Evolutionary conservation across 2,329 filamentous ascomycete genomes (phyloP).

Genomic region (Penicillium psychrosexuale): DNA sequence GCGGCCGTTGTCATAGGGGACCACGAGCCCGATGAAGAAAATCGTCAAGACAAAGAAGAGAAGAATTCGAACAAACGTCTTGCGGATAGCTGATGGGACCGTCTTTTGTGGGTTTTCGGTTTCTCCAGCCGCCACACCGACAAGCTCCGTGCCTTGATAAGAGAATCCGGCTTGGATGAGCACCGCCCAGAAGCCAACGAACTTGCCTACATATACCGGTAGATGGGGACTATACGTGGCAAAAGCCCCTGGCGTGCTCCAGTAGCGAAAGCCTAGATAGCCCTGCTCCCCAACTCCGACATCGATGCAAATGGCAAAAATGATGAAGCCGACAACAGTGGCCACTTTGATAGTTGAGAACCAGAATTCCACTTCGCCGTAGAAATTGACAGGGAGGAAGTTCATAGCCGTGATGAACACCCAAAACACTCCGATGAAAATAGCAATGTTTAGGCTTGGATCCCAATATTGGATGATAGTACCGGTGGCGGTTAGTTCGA

Average conservation of each 20-base stretch:
- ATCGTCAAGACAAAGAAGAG: conserved; percentile 48
- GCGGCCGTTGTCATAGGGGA: conserved; percentile 60
- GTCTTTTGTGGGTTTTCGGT: conserved; percentile 67
- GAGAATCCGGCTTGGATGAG: conserved; percentile 44
- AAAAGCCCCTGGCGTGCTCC: conserved; percentile 67
- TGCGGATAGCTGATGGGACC: conserved; percentile 68
- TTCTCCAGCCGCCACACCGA: conserved; percentile 73
- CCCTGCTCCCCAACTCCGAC: conserved; percentile 67
- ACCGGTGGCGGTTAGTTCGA: conserved; percentile 70
- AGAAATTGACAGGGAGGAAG: conserved; percentile 67
- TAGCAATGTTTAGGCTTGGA: conserved; percentile 58
- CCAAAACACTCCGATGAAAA: conserved; percentile 73
- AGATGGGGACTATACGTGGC: conserved; percentile 59
- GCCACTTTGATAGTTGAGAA: conserved; percentile 73
- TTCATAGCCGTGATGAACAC: conserved; percentile 66
- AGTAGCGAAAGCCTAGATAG: conserved; percentile 72
- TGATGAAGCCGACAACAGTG: conserved; percentile 70
- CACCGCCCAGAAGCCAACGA: conserved; percentile 58
- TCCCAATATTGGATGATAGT: conserved; percentile 76
- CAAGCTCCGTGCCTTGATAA: conserved; percentile 64
- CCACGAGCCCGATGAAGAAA: conserved; percentile 67
- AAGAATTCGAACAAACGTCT: conserved; percentile 72
- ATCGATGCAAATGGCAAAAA: conserved; percentile 72
- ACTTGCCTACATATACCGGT: conserved; percentile 56
- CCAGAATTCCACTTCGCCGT: conserved; percentile 76